Conservation (phyloP, 768 basidiomycete genomes). For the Saitozyma sp. region DNA sequence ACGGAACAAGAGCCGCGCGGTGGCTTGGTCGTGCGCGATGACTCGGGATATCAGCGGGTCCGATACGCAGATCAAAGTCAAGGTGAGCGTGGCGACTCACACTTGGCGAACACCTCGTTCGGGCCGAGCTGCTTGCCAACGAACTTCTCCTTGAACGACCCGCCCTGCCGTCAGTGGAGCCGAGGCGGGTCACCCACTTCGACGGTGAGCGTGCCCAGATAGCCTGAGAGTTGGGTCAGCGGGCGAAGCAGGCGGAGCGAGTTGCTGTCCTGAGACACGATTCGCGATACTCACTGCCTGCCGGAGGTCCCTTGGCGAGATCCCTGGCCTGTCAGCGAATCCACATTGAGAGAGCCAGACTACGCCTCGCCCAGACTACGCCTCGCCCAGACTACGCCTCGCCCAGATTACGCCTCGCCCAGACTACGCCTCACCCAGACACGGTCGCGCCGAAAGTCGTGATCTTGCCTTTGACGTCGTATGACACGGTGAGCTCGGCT, state of each 20-base stretch:
- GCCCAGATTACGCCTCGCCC: background rate
- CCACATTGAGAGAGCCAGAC: no score
- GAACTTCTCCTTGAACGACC: conserved; percentile 46
- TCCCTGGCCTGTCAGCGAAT: conserved; percentile 25
- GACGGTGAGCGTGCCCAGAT: conserved; percentile 47
- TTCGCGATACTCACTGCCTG: conserved; percentile 38
- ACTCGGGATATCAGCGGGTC: conserved; percentile 16
- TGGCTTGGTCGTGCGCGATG: conserved; percentile 41
- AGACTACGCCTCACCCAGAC: conserved; percentile 25
- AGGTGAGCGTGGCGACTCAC: conserved; percentile 16
- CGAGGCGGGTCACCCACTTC: conserved; percentile 24
- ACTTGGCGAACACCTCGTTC: conserved; percentile 45
- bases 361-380: background rate
- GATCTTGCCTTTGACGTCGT: conserved; percentile 37
- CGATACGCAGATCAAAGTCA: background rate
- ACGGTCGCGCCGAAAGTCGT: conserved; percentile 32
- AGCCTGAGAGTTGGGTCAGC: conserved; percentile 23
- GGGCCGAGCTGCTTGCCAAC: conserved; percentile 45
- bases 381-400: no score
- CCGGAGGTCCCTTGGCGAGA: conserved; percentile 38
- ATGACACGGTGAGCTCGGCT: conserved; percentile 19
- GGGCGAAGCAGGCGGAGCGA: background rate
- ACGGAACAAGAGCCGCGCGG: conserved; percentile 42
- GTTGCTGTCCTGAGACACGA: background rate
- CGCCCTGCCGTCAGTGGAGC: conserved; percentile 19